Evolutionary conservation across 176 grass and related monocot species (phyloP), one percentile per base, ranked within the genome.

Genomic region (Oryza meridionalis): DNA sequence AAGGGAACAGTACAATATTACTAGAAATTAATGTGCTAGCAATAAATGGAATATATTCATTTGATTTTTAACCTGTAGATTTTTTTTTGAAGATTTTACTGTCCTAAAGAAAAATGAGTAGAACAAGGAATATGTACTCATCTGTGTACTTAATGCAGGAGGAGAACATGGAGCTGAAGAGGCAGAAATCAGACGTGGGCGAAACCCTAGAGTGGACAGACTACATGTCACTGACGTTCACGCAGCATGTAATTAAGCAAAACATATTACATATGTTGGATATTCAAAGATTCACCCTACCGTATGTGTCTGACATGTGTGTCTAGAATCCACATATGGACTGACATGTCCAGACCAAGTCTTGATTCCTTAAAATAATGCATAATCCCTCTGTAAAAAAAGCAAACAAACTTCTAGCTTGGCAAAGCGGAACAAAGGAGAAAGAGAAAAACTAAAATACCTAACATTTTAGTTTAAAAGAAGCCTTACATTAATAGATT

Each of bases 191-290:
- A 2, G 50, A 65, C 5, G 11, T 6, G 0, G 91, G 86, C 0
- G 73, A 91, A 74, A 64, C 77, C 70, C 85, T 91, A 7, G 77
- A 91, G 24, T 97, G 94, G 94, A 88, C 81, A 0, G 91, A 97
- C 81, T 97, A 97, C 70, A 93, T 97, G 94, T 91, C 91, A 6
- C 79, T 93, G 73, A 86, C 91, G 5, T 97, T 97, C 81, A 97
- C 94, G 3, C 94, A 97, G 67, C 86, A 93, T 31, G 94, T 97
- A 84, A 84, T 61, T 31, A 40, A 62, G 0, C 19, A 61, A 61
- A 2, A 61, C n/a, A 22, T 1, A 21, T 61, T 61, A 61, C n/a
- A 61, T 61, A 22, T 61, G 38, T 40, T 40, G 38, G 4, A 40
- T 8, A 40, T 40, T 40, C 38, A 8, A 40, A 61, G 21, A 22